A percentile compares a stretch with the other conserved stretches of the same genome.
Evolutionary conservation across 1,139 yeast species (phyloP).

Genomic region (Scheffersomyces cryptocercus): DNA sequence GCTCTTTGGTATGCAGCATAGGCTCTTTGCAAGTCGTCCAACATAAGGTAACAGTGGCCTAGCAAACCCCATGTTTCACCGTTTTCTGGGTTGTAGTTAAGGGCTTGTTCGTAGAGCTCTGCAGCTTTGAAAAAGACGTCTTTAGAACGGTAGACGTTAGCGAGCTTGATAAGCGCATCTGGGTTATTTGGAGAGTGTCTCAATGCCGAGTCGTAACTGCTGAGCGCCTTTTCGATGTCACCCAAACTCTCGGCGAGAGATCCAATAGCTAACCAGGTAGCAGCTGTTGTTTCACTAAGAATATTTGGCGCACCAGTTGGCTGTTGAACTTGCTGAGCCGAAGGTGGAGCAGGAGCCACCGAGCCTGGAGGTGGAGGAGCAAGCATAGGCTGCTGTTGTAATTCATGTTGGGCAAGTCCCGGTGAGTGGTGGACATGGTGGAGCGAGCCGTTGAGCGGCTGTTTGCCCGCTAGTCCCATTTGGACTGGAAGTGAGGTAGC

Average conservation of each 20-base stretch:
- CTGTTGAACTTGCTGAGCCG: slow-evolving; percentile 3
- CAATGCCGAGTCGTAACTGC: slow-evolving; percentile 87
- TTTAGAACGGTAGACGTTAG: slow-evolving; percentile 82
- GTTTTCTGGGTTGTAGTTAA: slow-evolving; percentile 78
- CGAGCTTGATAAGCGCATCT: slow-evolving; percentile 80
- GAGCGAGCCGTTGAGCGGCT: slow-evolving; percentile 1
- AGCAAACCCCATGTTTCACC: slow-evolving; percentile 98
- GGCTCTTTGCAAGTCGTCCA: slow-evolving; percentile 93
- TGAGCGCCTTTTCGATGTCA: slow-evolving; percentile 85
- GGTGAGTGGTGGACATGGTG: slow-evolving; percentile 1
- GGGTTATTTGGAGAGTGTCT: slow-evolving; percentile 85
- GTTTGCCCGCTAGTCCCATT: no score
- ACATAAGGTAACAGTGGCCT: slow-evolving; percentile 96
- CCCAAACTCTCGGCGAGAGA: slow-evolving; percentile 88
- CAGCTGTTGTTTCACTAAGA: slow-evolving; percentile 72
- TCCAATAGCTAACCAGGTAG: slow-evolving; percentile 92
- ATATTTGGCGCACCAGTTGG: slow-evolving; percentile 11
- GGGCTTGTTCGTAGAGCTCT: slow-evolving; percentile 85
- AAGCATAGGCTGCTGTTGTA: slow-evolving; percentile 10
- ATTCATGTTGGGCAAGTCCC: slow-evolving; percentile 5
- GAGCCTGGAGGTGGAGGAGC: slow-evolving; percentile 13
- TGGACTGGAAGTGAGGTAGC: no score
- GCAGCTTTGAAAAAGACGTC: slow-evolving; percentile 94
- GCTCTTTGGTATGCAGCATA: slow-evolving; percentile 97
- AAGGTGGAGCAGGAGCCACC: slow-evolving; percentile 9